These are phyloP conservation scores for Schizophyllum amplum DNA, from an alignment of 1,284 basidiomycete genomes.

Conservation along the genomic window DNA sequence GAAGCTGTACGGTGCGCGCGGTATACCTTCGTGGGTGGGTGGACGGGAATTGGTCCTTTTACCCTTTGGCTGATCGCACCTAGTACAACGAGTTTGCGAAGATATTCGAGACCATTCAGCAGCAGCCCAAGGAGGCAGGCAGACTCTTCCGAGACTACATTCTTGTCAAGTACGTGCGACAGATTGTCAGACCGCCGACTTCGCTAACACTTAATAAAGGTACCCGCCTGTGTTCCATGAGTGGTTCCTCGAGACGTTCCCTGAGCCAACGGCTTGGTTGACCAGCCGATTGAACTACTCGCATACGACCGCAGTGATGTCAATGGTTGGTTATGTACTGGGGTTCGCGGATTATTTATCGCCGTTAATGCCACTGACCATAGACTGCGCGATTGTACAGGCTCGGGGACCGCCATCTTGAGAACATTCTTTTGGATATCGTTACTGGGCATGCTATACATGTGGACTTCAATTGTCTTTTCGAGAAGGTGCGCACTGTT, in stretches of 20 bases:
- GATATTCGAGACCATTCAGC: neutral
- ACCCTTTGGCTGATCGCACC: neutral
- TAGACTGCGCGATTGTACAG: constrained; percentile 44
- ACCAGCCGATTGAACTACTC: constrained; percentile 82
- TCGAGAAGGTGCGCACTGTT: constrained; percentile 68
- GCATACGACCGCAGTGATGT: constrained; percentile 94
- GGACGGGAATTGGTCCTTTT: too few species aligned
- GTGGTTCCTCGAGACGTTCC: constrained; percentile 97
- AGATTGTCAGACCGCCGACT: neutral
- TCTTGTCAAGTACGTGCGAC: constrained; percentile 52
- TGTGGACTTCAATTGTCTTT: constrained; percentile 97
- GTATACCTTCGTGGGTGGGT: constrained; percentile 58
- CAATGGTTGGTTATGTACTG: constrained; percentile 96
- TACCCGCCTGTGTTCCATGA: constrained; percentile 90
- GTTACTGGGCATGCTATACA: constrained; percentile 91
- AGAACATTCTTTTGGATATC: constrained; percentile 93
- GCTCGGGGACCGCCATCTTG: constrained; percentile 94
- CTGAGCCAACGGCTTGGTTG: constrained; percentile 94
- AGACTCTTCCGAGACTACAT: constrained; percentile 56
- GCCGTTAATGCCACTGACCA: constrained; percentile 2
- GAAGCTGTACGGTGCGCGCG: constrained; percentile 63
- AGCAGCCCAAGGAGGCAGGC: constrained; percentile 42
- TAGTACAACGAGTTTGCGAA: neutral
- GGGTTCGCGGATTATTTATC: constrained; percentile 47
- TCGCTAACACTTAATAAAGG: constrained; percentile 38